Evolutionary conservation across 2,329 filamentous ascomycete genomes (phyloP).

Genomic region (Diaporthe sp.): DNA sequence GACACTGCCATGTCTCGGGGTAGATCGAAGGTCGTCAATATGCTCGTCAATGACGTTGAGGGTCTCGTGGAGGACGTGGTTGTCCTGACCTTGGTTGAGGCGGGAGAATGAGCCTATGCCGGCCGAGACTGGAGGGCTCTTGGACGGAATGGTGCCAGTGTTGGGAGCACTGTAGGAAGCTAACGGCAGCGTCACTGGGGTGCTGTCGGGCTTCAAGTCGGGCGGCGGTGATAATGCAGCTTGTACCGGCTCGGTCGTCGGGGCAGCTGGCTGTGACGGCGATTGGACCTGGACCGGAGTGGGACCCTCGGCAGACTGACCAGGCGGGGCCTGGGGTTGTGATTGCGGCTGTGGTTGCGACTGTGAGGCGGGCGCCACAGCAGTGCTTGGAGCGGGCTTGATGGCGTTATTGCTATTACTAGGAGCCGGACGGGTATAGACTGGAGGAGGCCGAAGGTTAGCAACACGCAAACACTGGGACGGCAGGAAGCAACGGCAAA

Average conservation of each 20-base stretch:
- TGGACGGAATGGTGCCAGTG: constrained; percentile 43
- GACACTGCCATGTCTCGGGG: constrained; percentile 62
- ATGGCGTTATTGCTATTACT: constrained; percentile 48
- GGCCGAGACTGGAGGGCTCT: constrained; percentile 44
- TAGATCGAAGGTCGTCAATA: constrained; percentile 84
- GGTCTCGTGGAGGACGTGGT: constrained; percentile 92
- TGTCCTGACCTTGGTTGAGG: constrained; percentile 64
- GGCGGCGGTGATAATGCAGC: constrained; percentile 43
- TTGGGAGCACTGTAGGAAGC: constrained; percentile 53
- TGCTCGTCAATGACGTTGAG: constrained; percentile 97
- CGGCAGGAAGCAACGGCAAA: constrained; percentile 14
- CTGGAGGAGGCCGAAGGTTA: constrained; percentile 51
- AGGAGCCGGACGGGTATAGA: constrained; percentile 73
- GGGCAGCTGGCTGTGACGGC: constrained; percentile 31
- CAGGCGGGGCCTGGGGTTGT: constrained; percentile 19
- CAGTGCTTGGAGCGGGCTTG: constrained; percentile 13
- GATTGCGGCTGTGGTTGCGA: constrained; percentile 6
- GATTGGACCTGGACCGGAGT: constrained; percentile 23
- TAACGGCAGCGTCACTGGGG: constrained; percentile 56
- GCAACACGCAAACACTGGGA: constrained; percentile 11
- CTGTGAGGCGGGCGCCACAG: constrained; percentile 28
- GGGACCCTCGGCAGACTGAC: not conserved
- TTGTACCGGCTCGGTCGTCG: constrained; percentile 39
- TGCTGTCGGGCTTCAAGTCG: constrained; percentile 45
- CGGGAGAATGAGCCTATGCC: constrained; percentile 38